A percentile compares a stretch with the other conserved stretches of the same genome.
Conservation (phyloP, 495 filamentous ascomycete genomes). For the Aspergillus kassunensis region DNA sequence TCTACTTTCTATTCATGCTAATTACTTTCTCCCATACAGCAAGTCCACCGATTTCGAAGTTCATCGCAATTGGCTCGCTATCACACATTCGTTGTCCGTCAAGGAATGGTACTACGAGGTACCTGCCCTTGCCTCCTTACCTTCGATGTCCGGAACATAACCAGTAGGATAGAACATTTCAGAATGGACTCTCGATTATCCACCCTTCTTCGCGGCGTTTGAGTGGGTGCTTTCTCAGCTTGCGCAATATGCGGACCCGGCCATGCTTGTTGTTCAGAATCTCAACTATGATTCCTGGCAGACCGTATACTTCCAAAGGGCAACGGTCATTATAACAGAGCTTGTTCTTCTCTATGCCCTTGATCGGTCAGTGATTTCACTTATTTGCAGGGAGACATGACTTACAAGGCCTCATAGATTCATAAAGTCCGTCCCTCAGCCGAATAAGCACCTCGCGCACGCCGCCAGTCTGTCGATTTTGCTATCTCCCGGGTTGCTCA, state of each 20-base stretch:
- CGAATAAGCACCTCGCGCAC: conserved; percentile 73
- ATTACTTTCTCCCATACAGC: conserved; percentile 40
- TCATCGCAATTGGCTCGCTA: conserved; percentile 95
- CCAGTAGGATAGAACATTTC: conserved; percentile 65
- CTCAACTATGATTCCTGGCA: conserved; percentile 83
- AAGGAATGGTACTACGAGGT: conserved; percentile 94
- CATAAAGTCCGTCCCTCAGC: conserved; percentile 59
- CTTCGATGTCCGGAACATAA: neutral
- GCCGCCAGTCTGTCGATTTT: conserved; percentile 85
- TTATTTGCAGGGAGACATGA: neutral
- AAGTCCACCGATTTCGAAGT: conserved; percentile 99
- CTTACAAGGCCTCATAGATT: conserved; percentile 47
- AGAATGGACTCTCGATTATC: conserved; percentile 98
- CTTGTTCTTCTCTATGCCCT: conserved; percentile 81
- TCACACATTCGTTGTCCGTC: conserved; percentile 82
- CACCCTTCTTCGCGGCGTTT: conserved; percentile 95
- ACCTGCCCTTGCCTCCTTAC: conserved; percentile 15
- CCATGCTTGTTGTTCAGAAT: conserved; percentile 77
- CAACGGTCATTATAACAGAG: conserved; percentile 84
- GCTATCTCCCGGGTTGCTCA: conserved; percentile 86
- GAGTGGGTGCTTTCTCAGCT: conserved; percentile 88
- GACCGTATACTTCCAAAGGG: conserved; percentile 88
- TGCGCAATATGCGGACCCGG: conserved; percentile 71
- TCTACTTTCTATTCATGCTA: neutral
- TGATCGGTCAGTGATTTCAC: conserved; percentile 51